A percentile compares a stretch with the other conserved stretches of the same genome.
phyloP scores from a whole-genome alignment of 306 rosid species.

The Biancaea sappan region DNA sequence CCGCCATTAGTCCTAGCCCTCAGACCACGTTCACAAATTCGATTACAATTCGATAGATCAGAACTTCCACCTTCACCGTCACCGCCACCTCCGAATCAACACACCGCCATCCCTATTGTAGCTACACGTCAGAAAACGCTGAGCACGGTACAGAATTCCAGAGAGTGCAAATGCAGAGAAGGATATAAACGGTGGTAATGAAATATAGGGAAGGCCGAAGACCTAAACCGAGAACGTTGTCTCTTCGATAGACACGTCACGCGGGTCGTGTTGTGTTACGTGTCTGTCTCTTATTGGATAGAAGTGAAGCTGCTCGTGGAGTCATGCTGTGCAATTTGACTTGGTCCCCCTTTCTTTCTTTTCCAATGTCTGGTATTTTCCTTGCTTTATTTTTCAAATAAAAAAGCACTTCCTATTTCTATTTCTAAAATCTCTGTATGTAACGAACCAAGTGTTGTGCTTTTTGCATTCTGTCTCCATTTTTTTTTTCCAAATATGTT shows the following conservation, averaged over 20 bases:
- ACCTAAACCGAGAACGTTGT: neutral
- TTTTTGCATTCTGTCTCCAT: too few relatives aligned
- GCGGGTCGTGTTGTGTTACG: neutral
- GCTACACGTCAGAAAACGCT: neutral
- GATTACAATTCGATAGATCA: neutral
- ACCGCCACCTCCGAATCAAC: neutral
- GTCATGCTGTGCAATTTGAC: neutral
- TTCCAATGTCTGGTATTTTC: neutral
- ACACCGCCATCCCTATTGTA: neutral
- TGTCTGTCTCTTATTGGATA: constrained; percentile 30
- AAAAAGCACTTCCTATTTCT: too few relatives aligned
- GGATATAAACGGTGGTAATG: neutral
- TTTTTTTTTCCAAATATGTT: too few relatives aligned
- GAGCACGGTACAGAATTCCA: neutral
- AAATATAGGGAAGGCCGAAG: neutral
- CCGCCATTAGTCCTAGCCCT: constrained; percentile 36
- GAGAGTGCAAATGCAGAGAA: neutral
- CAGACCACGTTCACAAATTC: neutral
- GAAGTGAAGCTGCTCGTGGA: neutral
- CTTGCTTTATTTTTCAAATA: too few relatives aligned
- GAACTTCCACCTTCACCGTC: neutral
- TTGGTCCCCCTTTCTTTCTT: neutral
- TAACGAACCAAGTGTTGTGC: too few relatives aligned
- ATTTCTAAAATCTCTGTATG: too few relatives aligned
- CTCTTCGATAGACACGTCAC: constrained; percentile 37